phyloP scores from a whole-genome alignment of 2,329 filamentous ascomycete species.

The Fusarium robinianum region DNA sequence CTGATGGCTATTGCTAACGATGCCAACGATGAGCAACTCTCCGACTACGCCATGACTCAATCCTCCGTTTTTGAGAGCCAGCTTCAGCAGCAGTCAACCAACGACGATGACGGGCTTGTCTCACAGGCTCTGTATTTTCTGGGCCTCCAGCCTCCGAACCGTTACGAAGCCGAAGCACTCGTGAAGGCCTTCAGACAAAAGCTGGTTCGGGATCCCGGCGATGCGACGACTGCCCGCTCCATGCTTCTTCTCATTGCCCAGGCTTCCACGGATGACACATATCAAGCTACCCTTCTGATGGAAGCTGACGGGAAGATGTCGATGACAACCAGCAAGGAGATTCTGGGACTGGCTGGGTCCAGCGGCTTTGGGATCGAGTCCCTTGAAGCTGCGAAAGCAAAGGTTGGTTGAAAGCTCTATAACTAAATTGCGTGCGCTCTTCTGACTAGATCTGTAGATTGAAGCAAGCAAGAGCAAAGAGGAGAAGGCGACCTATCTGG shows the following conservation, averaged over 20 bases:
- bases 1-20: conserved; percentile 44
- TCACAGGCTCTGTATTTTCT: conserved; percentile 43
- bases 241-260: conserved; percentile 44
- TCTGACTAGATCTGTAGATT: conserved; percentile 34
- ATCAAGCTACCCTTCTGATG: conserved; percentile 41
- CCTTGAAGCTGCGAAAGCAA: conserved; percentile 35
- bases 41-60: conserved; percentile 45
- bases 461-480: conserved; percentile 35
- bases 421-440: background rate
- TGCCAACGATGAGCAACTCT: conserved; percentile 41
- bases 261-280: conserved; percentile 42
- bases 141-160: conserved; percentile 43
- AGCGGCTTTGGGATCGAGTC: conserved; percentile 33
- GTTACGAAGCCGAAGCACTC: conserved; percentile 42
- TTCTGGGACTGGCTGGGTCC: conserved; percentile 37
- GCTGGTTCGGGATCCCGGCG: conserved; percentile 38
- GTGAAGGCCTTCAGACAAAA: conserved; percentile 44
- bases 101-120: conserved; percentile 40
- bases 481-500: conserved; percentile 39
- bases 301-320: conserved; percentile 45
- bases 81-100: conserved; percentile 32
- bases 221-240: conserved; percentile 38
- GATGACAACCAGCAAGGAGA: conserved; percentile 39
- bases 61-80: conserved; percentile 48
- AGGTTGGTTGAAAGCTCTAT: conserved; percentile 28